Percentiles rank a stretch among this genome's conserved stretches.
Conservation (phyloP, 2,329 filamentous ascomycete genomes). For the Aureobasidium sp. region DNA sequence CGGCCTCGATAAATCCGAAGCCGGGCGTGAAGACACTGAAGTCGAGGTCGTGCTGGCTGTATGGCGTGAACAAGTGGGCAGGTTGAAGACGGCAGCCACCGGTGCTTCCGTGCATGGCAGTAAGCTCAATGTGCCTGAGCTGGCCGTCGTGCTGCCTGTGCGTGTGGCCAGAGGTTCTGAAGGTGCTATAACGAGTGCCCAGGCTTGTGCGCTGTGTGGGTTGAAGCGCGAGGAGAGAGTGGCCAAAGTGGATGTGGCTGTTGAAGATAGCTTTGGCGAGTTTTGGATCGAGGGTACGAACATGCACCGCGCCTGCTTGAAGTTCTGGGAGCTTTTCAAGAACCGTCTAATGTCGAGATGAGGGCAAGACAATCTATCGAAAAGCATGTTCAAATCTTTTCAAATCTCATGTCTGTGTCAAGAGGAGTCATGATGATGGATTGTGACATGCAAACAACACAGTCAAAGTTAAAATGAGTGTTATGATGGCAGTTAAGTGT, state of each 20-base stretch:
- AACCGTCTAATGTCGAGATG: constrained; percentile 61
- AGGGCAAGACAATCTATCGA: too few species aligned
- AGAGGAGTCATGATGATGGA: too few species aligned
- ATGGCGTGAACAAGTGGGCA: constrained; percentile 71
- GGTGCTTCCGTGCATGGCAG: constrained; percentile 47
- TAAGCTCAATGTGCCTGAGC: constrained; percentile 53
- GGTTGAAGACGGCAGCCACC: constrained; percentile 66
- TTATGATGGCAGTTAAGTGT: neutral
- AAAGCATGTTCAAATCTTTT: too few species aligned
- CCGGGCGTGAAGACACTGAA: constrained; percentile 77
- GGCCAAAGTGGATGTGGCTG: constrained; percentile 62
- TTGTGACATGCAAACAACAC: too few species aligned
- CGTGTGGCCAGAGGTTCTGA: constrained; percentile 54
- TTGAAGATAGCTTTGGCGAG: constrained; percentile 89
- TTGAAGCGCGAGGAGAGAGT: constrained; percentile 82
- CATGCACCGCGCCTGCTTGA: constrained; percentile 56
- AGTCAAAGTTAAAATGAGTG: neutral
- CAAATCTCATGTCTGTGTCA: too few species aligned
- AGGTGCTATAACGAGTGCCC: constrained; percentile 65
- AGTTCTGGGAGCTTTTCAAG: constrained; percentile 80
- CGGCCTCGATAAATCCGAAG: constrained; percentile 75
- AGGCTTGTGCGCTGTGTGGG: constrained; percentile 78
- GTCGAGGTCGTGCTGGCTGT: constrained; percentile 65
- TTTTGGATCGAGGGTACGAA: constrained; percentile 76
- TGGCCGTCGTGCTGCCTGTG: constrained; percentile 62